Base-by-base conservation (phyloP, 164 flowering plant genomes). In the Saururus chinensis region DNA sequence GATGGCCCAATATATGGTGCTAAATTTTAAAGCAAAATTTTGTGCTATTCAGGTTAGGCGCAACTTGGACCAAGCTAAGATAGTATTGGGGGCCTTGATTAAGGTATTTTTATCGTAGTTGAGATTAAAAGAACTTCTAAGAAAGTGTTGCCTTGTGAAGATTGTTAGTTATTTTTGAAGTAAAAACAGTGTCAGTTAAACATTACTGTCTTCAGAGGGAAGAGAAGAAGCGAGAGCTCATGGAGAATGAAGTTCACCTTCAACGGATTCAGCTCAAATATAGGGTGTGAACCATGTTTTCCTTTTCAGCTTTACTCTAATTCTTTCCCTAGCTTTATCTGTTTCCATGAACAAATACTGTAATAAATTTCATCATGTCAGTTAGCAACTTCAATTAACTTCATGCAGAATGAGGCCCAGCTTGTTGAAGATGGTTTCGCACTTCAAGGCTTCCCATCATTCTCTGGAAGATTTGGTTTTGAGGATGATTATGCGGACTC, bases 1-100 rank as follows among this genome's bases (percentile, higher is more conserved):
- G 49, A 13, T 17, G 4, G 17, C 4, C 14, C 17, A 1, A 45
- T 45, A 7, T 2, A 16, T 24, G 56, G 8, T 53, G 20, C 23
- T 53, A n/a, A 55, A 0, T 10, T 14, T 55, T 55, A 3, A 1
- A 23, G 13, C 3, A 23, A 24, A 23, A 0, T 55, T 17, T 55
- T 24, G 14, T 57, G 19, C 52, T 19, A 17, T 63, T 70, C 82
- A 93, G 97, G 96, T 93, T 56, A 79, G 97, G 68, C 97, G 95
- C 79, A 93, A 90, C 76, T 90, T 93, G 64, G 99, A 90, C 64
- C 99, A 93, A 68, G 95, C 95, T 24, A 93, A 90, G 76, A 83
- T 80, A 37, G 69, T 88, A 53, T 71, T 93, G 55, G 97, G 90
- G 72, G 84, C 92, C 56, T 69, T 90, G 63, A 88, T 93, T 64